Conservation (phyloP, 805 yeast genomes). For the Candida koratica region DNA sequence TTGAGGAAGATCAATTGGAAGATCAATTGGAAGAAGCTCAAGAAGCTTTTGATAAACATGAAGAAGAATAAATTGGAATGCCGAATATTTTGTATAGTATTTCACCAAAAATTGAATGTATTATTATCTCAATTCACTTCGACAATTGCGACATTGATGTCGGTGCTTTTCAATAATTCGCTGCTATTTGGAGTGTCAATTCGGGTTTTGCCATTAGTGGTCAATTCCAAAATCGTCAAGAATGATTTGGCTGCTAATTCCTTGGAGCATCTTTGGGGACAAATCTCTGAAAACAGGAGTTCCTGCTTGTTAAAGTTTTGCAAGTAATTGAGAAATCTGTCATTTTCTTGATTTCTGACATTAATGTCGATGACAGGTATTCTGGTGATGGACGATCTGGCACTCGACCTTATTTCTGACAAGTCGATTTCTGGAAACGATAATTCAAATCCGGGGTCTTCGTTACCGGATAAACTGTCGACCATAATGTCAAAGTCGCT, state of each 20-base stretch:
- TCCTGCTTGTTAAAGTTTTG: slow-evolving; percentile 2
- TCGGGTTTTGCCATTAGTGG: slow-evolving; percentile 15
- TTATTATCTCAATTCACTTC: slow-evolving; percentile 1
- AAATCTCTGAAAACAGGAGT: slow-evolving; percentile 9
- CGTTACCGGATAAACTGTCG: not conserved
- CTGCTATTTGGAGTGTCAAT: not conserved
- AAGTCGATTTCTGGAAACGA: slow-evolving; percentile 21
- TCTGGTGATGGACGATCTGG: slow-evolving; percentile 2
- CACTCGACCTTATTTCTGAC: slow-evolving; percentile 7
- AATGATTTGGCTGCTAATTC: slow-evolving; percentile 28
- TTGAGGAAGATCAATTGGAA: slow-evolving; percentile 38
- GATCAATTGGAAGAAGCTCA: slow-evolving; percentile 42
- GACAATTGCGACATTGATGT: slow-evolving; percentile 3
- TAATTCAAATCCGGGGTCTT: slow-evolving; percentile 15
- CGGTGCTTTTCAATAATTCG: slow-evolving; percentile 1
- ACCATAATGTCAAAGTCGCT: slow-evolving; percentile 1
- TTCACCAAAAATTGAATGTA: slow-evolving; percentile 4
- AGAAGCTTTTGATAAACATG: slow-evolving; percentile 49
- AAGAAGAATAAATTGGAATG: slow-evolving; percentile 17
- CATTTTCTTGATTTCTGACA: slow-evolving; percentile 2
- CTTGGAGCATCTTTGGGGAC: slow-evolving; percentile 13
- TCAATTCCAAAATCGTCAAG: slow-evolving; percentile 24
- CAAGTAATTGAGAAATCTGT: slow-evolving; percentile 3
- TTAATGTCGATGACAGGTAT: not conserved
- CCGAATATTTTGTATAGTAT: slow-evolving; percentile 1